Evolutionary conservation across 345 rosid genomes (phyloP), one percentile per base, ranked within the genome.

Genomic region (Gossypium mustelinum): DNA sequence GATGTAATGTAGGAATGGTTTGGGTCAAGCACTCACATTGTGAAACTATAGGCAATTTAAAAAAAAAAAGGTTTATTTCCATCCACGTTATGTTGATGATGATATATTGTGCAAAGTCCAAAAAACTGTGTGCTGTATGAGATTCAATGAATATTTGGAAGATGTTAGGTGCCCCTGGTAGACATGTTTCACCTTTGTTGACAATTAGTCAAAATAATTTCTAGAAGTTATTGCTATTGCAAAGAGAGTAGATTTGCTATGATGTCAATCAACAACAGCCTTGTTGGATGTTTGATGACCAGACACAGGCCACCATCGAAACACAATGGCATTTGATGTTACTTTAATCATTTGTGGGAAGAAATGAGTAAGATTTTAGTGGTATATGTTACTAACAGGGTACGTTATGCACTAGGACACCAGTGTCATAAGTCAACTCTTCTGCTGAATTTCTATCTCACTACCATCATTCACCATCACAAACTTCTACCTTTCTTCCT

Each of bases 161-260:
- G 50, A 4, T 43, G n/a, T 65, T 44, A 43, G 52, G 70, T 65
- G 50, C 20, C 16, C 44, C 16, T 18, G 27, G 51, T 41, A 65
- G 27, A 65, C 45, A 34, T 34, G 41, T 34, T 34, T 34, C 41
- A 65, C 51, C 70, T 66, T 44, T 66, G 27, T 66, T 66, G 70
- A 66, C 70, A 44, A 43, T 41, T 64, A 64, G 51, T 58, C 34
- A 57, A 24, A 22, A 58, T 11, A 16, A 58, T 11, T 58, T 58
- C 16, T 11, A 29, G 16, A 58, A 58, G 41, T 34, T 34, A 24
- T 58, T 58, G 62, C 12, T 18, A 58, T 2, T 16, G 68, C 20
- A 39, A 63, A 17, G 12, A 58, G 16, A 58, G 68, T 27, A 1
- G 5, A 34, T 34, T 34, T 34, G 41, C 41, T 34, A 34, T 1